Conservation (phyloP, 2,329 filamentous ascomycete genomes). For the Colletotrichum acutatum region DNA sequence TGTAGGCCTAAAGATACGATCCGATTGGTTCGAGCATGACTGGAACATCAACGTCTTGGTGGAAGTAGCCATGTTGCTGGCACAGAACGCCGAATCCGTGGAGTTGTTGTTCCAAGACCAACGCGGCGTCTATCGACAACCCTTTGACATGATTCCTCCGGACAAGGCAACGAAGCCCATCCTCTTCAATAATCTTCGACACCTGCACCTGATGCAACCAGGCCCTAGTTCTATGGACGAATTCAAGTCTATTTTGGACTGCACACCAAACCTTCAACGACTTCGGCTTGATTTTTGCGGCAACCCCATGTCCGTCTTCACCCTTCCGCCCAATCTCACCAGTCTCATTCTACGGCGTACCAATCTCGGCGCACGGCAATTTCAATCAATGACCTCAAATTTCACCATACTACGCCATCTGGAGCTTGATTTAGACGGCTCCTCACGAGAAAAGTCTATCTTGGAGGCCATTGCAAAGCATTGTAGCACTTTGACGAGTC, state of each 20-base stretch:
- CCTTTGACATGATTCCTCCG: constrained; percentile 12
- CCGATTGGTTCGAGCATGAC: constrained; percentile 13
- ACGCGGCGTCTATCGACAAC: constrained; percentile 15
- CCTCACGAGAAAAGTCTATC: neutral
- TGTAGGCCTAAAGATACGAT: neutral
- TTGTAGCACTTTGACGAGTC: constrained; percentile 3
- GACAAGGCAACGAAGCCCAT: neutral
- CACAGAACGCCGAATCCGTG: neutral
- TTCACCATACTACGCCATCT: neutral
- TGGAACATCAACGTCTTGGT: constrained; percentile 19
- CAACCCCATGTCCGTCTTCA: neutral
- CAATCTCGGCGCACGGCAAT: neutral
- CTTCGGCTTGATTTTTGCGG: constrained; percentile 6
- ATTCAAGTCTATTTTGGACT: constrained; percentile 13
- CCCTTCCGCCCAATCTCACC: neutral
- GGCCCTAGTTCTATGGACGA: constrained; percentile 1
- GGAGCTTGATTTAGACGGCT: neutral
- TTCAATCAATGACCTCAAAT: neutral
- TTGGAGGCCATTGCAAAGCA: constrained; percentile 9
- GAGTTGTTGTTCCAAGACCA: constrained; percentile 2
- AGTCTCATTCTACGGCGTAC: neutral
- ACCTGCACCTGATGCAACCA: constrained; percentile 10
- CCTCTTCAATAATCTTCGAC: neutral
- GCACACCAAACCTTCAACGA: constrained; percentile 5
- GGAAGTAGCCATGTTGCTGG: constrained; percentile 17